Percentiles rank a stretch among this genome's conserved stretches.
These are phyloP conservation scores for Arthromyces matolae DNA, from an alignment of 768 basidiomycete species.

Conservation along the genomic window DNA sequence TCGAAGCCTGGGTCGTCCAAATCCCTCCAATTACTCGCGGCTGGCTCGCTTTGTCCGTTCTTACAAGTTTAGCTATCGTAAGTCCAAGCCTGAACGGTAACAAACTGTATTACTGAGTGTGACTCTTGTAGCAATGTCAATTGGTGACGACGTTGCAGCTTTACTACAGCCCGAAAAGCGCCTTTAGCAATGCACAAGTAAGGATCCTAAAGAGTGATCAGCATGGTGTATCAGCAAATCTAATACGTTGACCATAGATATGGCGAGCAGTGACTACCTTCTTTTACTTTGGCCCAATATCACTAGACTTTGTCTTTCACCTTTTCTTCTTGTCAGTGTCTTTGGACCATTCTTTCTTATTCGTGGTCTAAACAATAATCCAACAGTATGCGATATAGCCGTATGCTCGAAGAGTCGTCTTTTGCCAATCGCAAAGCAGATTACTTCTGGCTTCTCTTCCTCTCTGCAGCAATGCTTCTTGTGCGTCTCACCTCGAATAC, in stretches of 20 bases:
- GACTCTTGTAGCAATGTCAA: constrained; percentile 74
- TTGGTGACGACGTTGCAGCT: constrained; percentile 86
- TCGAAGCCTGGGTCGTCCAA: constrained; percentile 88
- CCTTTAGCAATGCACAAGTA: constrained; percentile 80
- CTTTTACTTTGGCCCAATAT: constrained; percentile 93
- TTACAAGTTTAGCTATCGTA: constrained; percentile 84
- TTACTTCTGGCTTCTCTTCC: constrained; percentile 90
- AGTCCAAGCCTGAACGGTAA: constrained; percentile 30
- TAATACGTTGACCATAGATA: constrained; percentile 48
- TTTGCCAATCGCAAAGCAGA: constrained; percentile 90
- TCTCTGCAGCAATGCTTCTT: constrained; percentile 82
- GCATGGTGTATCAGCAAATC: not conserved
- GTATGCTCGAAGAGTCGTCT: constrained; percentile 95
- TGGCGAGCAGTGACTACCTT: constrained; percentile 92
- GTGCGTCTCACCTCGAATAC: constrained; percentile 39
- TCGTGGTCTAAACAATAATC: not conserved
- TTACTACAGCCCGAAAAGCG: constrained; percentile 87
- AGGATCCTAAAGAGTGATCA: constrained; percentile 10
- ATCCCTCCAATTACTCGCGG: constrained; percentile 88
- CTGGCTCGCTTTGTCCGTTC: constrained; percentile 79
- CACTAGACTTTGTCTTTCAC: constrained; percentile 93
- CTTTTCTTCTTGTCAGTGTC: constrained; percentile 93
- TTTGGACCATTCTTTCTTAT: not conserved
- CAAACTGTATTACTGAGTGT: constrained; percentile 1
- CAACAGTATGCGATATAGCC: constrained; percentile 91